phyloP scores from a whole-genome alignment of 163 green algal species.

The Scenedesmus sp. region DNA sequence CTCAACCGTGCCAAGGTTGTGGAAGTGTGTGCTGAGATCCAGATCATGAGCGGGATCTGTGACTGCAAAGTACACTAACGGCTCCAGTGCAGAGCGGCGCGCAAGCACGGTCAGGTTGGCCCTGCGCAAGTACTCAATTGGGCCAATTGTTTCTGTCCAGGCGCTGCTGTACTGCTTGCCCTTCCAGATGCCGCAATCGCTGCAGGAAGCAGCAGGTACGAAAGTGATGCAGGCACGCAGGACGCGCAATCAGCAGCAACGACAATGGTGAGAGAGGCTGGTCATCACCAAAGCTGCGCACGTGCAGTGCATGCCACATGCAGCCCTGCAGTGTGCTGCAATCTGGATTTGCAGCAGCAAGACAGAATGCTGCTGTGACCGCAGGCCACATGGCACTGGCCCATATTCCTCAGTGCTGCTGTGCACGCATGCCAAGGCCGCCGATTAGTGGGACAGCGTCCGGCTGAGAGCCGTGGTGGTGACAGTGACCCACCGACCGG shows the following conservation, averaged over 20 bases:
- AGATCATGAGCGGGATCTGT: constrained; percentile 75
- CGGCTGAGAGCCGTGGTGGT: no score
- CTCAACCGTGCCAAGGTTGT: not conserved
- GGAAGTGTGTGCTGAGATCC: constrained; percentile 62
- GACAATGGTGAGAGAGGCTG: not conserved
- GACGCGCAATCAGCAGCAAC: not conserved
- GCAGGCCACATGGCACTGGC: no score
- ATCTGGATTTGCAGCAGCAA: no score
- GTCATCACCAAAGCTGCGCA: not conserved
- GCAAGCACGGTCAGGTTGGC: constrained; percentile 28
- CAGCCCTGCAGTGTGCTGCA: no score
- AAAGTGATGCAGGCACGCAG: no score
- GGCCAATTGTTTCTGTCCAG: constrained; percentile 39
- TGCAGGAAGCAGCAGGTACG: not conserved
- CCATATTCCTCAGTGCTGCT: no score
- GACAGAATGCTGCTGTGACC: no score
- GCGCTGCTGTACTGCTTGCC: constrained; percentile 18
- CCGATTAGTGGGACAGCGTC: no score
- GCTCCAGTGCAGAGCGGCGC: constrained; percentile 1
- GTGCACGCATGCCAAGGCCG: no score
- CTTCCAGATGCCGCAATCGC: constrained; percentile 33
- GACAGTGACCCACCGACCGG: no score
- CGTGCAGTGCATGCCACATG: no score
- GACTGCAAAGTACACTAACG: constrained; percentile 66
- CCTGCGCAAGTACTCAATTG: constrained; percentile 27